Evolutionary conservation across 2,329 filamentous ascomycete species (phyloP).

Genomic region (Cryphonectria radicalis): DNA sequence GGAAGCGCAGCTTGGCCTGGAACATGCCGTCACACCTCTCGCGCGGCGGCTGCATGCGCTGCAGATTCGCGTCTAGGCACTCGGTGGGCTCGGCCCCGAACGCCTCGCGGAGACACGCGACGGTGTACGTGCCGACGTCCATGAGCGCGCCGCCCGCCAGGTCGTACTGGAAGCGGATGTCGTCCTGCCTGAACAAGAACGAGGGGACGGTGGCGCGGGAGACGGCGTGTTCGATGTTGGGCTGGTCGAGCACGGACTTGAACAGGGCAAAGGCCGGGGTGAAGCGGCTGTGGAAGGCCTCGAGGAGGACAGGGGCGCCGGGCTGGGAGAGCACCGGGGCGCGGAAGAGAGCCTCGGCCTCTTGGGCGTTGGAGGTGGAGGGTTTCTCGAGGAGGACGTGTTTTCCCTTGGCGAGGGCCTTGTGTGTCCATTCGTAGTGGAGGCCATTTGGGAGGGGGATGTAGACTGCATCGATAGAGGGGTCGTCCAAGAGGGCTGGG

Average conservation of each 20-base stretch:
- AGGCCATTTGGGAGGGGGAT: conserved; percentile 51
- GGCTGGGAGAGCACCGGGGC: conserved; percentile 40
- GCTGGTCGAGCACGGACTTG: conserved; percentile 43
- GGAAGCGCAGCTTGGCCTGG: conserved; percentile 44
- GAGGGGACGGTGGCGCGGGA: conserved; percentile 38
- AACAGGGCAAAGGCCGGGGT: conserved; percentile 53
- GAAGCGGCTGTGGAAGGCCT: conserved; percentile 58
- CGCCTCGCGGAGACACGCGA: conserved; percentile 45
- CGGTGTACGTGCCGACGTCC: conserved; percentile 47
- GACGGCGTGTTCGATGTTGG: conserved; percentile 43
- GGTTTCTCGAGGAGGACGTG: conserved; percentile 63
- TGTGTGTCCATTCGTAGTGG: conserved; percentile 52
- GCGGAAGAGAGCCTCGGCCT: conserved; percentile 51
- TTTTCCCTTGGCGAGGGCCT: conserved; percentile 53
- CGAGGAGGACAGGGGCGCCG: conserved; percentile 51
- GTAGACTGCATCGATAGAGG: conserved; percentile 53
- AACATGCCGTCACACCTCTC: conserved; percentile 42
- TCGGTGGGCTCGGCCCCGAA: conserved; percentile 44
- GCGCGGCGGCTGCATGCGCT: conserved; percentile 36
- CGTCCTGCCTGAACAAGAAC: conserved; percentile 39
- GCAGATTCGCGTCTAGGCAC: conserved; percentile 41
- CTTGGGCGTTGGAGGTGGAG: conserved; percentile 47
- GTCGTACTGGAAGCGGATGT: conserved; percentile 50
- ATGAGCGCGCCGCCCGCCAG: conserved; percentile 48
- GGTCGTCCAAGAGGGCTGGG: conserved; percentile 44